A percentile compares a stretch with the other conserved stretches of the same genome.
Evolutionary conservation across 2,329 filamentous ascomycete species (phyloP).

Genomic region (Aspergillus sp.): DNA sequence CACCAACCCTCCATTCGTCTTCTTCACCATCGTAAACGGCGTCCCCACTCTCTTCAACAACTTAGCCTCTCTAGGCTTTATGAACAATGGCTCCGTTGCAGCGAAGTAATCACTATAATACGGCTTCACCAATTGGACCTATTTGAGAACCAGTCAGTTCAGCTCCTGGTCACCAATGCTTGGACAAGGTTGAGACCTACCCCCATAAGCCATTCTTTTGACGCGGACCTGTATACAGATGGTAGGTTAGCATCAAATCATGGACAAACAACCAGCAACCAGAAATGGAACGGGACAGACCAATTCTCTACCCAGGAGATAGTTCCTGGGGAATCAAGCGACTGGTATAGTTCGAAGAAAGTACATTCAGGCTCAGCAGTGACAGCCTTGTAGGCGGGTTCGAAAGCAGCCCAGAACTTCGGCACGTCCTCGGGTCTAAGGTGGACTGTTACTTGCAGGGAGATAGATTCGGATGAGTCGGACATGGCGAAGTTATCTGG

Average conservation of each 20-base stretch:
- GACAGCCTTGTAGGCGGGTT: constrained; percentile 45
- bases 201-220: constrained; percentile 34
- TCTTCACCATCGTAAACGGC: constrained; percentile 1
- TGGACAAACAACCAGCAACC: background rate
- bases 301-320: constrained; percentile 48
- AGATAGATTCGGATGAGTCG: background rate
- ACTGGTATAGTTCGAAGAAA: constrained; percentile 49
- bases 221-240: constrained; percentile 21
- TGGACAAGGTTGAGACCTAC: constrained; percentile 10
- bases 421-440: constrained; percentile 28
- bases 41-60: constrained; percentile 30
- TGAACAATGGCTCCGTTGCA: constrained; percentile 43
- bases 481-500: no score
- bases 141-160: background rate
- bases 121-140: constrained; percentile 42
- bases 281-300: constrained; percentile 21
- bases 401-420: constrained; percentile 39
- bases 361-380: constrained; percentile 47
- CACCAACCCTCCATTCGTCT: background rate
- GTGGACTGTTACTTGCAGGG: constrained; percentile 27
- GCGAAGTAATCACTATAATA: constrained; percentile 48
- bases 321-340: constrained; percentile 39
- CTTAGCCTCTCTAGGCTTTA: constrained; percentile 42
- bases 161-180: no score
- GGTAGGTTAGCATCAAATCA: background rate